phyloP scores from a whole-genome alignment of 768 basidiomycete species.

The Termitomyces sp. region DNA sequence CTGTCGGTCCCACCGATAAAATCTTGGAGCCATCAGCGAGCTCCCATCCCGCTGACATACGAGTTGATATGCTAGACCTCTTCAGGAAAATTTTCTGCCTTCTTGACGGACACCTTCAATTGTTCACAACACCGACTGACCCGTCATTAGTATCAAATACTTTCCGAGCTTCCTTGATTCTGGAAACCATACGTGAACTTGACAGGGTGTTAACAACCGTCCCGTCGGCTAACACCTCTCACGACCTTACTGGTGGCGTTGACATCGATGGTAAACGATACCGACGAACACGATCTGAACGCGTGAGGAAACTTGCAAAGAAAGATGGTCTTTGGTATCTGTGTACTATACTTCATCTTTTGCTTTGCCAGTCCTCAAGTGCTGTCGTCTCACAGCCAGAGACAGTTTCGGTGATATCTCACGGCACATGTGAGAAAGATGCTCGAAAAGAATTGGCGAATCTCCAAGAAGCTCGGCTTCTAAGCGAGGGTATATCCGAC shows the following conservation, averaged over 20 bases:
- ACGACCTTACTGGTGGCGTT: neutral
- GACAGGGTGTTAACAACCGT: slow-evolving; percentile 20
- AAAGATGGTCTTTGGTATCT: slow-evolving; percentile 52
- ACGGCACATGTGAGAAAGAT: neutral
- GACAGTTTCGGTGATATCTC: slow-evolving; percentile 1
- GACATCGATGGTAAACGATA: neutral
- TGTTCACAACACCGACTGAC: slow-evolving; percentile 2
- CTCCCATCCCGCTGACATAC: slow-evolving; percentile 18
- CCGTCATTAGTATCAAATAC: slow-evolving; percentile 14
- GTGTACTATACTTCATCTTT: slow-evolving; percentile 35
- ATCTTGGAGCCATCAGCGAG: slow-evolving; percentile 5
- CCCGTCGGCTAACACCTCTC: neutral
- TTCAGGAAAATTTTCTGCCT: slow-evolving; percentile 19
- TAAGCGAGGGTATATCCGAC: slow-evolving; percentile 12
- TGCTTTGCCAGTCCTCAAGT: slow-evolving; percentile 17
- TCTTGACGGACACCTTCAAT: slow-evolving; percentile 7
- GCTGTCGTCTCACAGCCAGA: neutral
- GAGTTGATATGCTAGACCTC: slow-evolving; percentile 21
- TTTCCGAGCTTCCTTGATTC: slow-evolving; percentile 24
- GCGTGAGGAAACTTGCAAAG: slow-evolving; percentile 33
- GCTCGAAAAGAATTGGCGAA: neutral
- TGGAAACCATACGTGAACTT: slow-evolving; percentile 35
- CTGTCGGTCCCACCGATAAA: slow-evolving; percentile 3
- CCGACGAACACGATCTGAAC: slow-evolving; percentile 11
- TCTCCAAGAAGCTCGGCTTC: slow-evolving; percentile 1